Conservation (phyloP, 805 yeast species). For the Brettanomyces sp. region DNA sequence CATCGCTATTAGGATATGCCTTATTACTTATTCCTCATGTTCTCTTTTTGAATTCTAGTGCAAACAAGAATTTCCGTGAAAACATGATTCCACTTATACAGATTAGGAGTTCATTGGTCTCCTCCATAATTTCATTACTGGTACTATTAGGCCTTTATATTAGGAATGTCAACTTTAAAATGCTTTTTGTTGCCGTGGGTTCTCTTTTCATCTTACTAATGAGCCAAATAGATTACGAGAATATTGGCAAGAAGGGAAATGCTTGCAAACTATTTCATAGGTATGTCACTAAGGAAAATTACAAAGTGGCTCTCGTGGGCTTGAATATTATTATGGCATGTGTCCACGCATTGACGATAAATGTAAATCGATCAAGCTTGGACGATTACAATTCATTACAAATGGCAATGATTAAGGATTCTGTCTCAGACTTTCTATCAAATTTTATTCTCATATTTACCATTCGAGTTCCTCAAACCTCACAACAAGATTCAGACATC, state of each 20-base stretch:
- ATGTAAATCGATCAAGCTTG: conserved; percentile 1
- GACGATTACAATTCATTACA: neutral
- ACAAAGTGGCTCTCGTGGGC: neutral
- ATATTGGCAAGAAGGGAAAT: conserved; percentile 5
- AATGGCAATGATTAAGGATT: conserved; percentile 3
- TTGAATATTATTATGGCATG: conserved; percentile 4
- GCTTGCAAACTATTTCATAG: conserved; percentile 1
- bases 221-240: conserved; percentile 21
- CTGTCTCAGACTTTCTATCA: conserved; percentile 7
- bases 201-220: conserved; percentile 19
- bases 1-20: conserved; percentile 10
- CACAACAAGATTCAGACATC: neutral
- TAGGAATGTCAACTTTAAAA: conserved; percentile 17
- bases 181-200: conserved; percentile 23
- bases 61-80: neutral
- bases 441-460: conserved; percentile 8
- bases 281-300: neutral
- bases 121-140: conserved; percentile 4
- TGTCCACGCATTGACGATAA: conserved; percentile 7
- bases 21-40: conserved; percentile 13
- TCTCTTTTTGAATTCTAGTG: conserved; percentile 11
- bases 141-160: conserved; percentile 3
- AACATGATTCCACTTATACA: conserved; percentile 5
- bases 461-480: conserved; percentile 6
- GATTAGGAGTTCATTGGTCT: conserved; percentile 6